A percentile compares a stretch with the other conserved stretches of the same genome.
Evolutionary conservation across 768 basidiomycete species (phyloP).

Genomic region (Suillus subaureus): DNA sequence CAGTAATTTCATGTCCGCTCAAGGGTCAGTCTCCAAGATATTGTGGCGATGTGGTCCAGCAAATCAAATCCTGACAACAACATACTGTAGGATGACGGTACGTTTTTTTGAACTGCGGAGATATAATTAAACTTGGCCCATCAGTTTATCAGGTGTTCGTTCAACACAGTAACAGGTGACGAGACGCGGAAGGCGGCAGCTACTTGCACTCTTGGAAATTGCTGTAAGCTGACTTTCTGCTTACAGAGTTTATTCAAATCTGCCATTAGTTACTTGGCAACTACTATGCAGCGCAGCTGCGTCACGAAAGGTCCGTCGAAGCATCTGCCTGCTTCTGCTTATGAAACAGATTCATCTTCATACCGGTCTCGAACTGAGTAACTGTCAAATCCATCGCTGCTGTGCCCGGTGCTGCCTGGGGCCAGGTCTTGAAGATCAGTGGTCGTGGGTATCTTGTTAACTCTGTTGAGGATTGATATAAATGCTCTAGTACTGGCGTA

Average conservation of each 20-base stretch:
- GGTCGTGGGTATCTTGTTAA: not conserved
- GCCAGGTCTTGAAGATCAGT: not conserved
- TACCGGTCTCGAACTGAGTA: not conserved
- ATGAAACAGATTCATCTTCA: not conserved
- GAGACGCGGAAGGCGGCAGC: not conserved
- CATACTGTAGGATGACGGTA: not conserved
- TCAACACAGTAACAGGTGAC: not conserved
- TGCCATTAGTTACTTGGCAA: not conserved
- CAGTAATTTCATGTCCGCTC: not conserved
- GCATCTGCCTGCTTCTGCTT: not conserved
- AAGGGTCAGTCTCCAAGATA: not conserved
- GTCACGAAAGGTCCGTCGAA: not conserved
- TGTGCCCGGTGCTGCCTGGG: not conserved
- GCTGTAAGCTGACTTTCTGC: not conserved
- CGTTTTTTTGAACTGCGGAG: not conserved
- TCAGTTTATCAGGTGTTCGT: not conserved
- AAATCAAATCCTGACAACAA: not conserved
- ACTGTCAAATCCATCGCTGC: not conserved
- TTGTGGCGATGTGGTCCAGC: not conserved
- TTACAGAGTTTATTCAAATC: not conserved
- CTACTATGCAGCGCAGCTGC: not conserved
- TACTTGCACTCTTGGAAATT: not conserved
- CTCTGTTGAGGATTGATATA: not conserved
- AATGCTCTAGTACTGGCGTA: not conserved
- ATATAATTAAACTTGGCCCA: not conserved